Evolutionary conservation across 768 basidiomycete species (phyloP), one percentile per base, ranked within the genome.

Genomic region (Leucosporidium scottii): DNA sequence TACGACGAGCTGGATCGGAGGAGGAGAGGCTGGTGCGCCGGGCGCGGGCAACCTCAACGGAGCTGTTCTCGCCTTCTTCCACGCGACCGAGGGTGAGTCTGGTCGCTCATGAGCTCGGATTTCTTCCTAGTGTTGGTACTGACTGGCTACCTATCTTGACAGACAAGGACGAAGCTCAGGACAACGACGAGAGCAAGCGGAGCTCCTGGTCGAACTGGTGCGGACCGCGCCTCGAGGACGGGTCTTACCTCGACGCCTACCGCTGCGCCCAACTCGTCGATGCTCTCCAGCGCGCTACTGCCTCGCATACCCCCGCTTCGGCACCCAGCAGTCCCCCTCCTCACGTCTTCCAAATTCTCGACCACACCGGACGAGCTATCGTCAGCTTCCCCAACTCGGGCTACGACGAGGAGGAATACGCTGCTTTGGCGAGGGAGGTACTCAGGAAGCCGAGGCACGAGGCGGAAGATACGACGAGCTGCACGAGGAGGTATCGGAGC

Each of bases 301-400:
- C 2, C 30, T 39, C 66, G 3, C 25, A 44, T 7, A 25, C 61
- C 21, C 4, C 48, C 0, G 4, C 13, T 20, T 56, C 58, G n/a
- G 69, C 56, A 36, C 50, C 67, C 6, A 54, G 56, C n/a, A 59
- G 59, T 5, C 65, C 62, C 27, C 72, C 75, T 1, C 60, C 64
- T 12, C 71, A 73, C 60, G 74, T 74, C 58, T 76, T 76, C 59
- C 75, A 76, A 56, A 67, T 76, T 55, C 68, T 76, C 25, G 73
- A 69, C 62, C 50, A 59, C 8, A 59, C 25, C 21, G 67, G 69
- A 18, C 49, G 62, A 18, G 59, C 62, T 20, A 65, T 74, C 56
- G 61, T 68, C 9, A 67, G 70, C 49, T 72, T 64, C 51, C 71
- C 71, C 8, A 34, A 25, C 18, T 31, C 31, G 17, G 57, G 50